phyloP scores from a whole-genome alignment of 2,329 filamentous ascomycete species.

The Microsporum canis region DNA sequence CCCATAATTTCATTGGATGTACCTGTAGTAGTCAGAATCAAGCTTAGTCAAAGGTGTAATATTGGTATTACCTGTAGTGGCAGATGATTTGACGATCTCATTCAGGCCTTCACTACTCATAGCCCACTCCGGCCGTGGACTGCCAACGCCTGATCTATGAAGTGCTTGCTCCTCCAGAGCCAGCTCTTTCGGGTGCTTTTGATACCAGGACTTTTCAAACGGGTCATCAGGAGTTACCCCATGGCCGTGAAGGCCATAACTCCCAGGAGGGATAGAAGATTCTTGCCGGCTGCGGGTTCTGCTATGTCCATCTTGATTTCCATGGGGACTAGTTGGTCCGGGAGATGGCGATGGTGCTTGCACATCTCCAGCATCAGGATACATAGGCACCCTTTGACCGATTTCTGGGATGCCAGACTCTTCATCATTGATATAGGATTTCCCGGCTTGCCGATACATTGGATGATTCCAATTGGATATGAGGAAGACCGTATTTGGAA shows the following conservation, averaged over 20 bases:
- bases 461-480: constrained; percentile 39
- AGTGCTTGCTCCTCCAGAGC: constrained; percentile 61
- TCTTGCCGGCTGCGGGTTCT: constrained; percentile 63
- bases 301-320: constrained; percentile 46
- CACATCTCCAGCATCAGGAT: constrained; percentile 82
- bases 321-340: constrained; percentile 23
- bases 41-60: not conserved
- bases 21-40: constrained; percentile 39
- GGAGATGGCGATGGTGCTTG: constrained; percentile 82
- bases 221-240: constrained; percentile 64
- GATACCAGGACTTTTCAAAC: constrained; percentile 83
- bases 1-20: constrained; percentile 51
- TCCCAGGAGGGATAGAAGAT: constrained; percentile 66
- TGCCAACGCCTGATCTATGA: constrained; percentile 48
- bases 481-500: constrained; percentile 50
- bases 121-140: constrained; percentile 60
- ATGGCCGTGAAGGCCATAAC: constrained; percentile 87
- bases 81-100: constrained; percentile 69
- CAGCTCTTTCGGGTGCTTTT: constrained; percentile 75
- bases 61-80: constrained; percentile 28
- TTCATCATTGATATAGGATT: constrained; percentile 51
- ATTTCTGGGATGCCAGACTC: constrained; percentile 88
- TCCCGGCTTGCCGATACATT: constrained; percentile 40
- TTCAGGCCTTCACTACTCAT: constrained; percentile 85
- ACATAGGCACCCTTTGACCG: constrained; percentile 86